Conservation (phyloP, 1,284 basidiomycete species). For the Trichosporon coremiiforme region DNA sequence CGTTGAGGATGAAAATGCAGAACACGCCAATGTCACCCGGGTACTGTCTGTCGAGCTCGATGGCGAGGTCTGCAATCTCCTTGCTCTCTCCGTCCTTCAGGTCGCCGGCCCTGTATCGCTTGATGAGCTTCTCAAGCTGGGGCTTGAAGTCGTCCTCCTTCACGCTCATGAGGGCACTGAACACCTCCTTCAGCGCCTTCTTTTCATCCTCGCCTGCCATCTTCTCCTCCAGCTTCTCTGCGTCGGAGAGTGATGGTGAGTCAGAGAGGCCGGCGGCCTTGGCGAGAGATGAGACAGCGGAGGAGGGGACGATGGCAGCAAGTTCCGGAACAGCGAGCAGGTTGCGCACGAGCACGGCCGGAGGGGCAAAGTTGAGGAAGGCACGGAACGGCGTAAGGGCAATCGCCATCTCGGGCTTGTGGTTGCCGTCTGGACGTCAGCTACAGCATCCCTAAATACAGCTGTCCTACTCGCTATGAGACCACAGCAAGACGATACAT, state of each 20-base stretch:
- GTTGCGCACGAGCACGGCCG: conserved; percentile 66
- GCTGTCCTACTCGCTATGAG: too few species aligned
- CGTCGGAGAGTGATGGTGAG: conserved; percentile 29
- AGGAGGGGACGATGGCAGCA: conserved; percentile 65
- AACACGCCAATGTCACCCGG: conserved; percentile 90
- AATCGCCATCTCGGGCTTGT: conserved; percentile 91
- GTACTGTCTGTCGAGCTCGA: conserved; percentile 77
- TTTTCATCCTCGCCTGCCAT: conserved; percentile 62
- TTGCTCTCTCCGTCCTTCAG: conserved; percentile 52
- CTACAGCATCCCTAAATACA: too few species aligned
- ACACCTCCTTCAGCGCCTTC: conserved; percentile 70
- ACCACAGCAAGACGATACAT: too few species aligned
- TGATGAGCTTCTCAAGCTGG: conserved; percentile 65
- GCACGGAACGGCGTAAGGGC: conserved; percentile 89
- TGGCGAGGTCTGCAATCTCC: conserved; percentile 68
- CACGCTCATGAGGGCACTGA: conserved; percentile 79
- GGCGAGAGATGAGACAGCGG: conserved; percentile 58
- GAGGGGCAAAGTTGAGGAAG: conserved; percentile 59
- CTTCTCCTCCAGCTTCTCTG: conserved; percentile 25
- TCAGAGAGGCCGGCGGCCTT: conserved; percentile 61
- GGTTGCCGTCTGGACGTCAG: conserved; percentile 41
- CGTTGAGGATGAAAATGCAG: conserved; percentile 89
- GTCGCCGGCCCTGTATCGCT: conserved; percentile 63
- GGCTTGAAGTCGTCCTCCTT: conserved; percentile 61
- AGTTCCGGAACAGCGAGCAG: conserved; percentile 78